Percentiles rank a stretch among this genome's conserved stretches.
phyloP scores from a whole-genome alignment of 2,329 filamentous ascomycete species.

The Exophiala mesophila region DNA sequence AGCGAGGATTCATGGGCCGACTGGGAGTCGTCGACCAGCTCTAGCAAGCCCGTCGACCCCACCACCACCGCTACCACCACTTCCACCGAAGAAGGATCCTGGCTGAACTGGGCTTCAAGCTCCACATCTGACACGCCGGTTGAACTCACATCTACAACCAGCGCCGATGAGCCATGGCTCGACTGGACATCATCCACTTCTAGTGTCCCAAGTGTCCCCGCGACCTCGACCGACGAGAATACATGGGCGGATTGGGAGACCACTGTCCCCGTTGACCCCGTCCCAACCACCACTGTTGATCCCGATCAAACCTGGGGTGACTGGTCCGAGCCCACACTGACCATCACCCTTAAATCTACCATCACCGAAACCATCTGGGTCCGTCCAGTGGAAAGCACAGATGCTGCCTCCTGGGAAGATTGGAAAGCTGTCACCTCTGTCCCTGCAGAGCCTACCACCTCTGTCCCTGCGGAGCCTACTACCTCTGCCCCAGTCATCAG shows the following conservation, averaged over 20 bases:
- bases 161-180: conserved; percentile 60
- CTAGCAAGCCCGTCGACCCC: conserved; percentile 41
- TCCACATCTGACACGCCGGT: conserved; percentile 63
- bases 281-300: conserved; percentile 42
- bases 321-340: conserved; percentile 56
- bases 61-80: conserved; percentile 56
- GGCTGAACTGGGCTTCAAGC: conserved; percentile 48
- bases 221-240: conserved; percentile 35
- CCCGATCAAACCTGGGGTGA: conserved; percentile 15
- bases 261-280: conserved; percentile 4
- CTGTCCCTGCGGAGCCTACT: conserved; percentile 17
- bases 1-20: conserved; percentile 63
- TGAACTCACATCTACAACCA: conserved; percentile 37
- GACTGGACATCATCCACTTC: conserved; percentile 61
- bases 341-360: conserved; percentile 55
- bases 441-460: conserved; percentile 32
- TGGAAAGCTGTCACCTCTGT: conserved; percentile 42
- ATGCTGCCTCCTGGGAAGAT: not conserved
- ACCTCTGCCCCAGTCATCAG: conserved; percentile 14
- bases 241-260: conserved; percentile 19
- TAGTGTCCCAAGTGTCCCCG: conserved; percentile 63
- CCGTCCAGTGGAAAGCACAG: conserved; percentile 62
- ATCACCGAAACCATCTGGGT: conserved; percentile 66
- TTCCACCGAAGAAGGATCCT: conserved; percentile 52
- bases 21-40: conserved; percentile 12